These are phyloP conservation scores for Thalassiosira livingstoniorum DNA, from an alignment of 352 stramenopile species.

Conservation along the genomic window DNA sequence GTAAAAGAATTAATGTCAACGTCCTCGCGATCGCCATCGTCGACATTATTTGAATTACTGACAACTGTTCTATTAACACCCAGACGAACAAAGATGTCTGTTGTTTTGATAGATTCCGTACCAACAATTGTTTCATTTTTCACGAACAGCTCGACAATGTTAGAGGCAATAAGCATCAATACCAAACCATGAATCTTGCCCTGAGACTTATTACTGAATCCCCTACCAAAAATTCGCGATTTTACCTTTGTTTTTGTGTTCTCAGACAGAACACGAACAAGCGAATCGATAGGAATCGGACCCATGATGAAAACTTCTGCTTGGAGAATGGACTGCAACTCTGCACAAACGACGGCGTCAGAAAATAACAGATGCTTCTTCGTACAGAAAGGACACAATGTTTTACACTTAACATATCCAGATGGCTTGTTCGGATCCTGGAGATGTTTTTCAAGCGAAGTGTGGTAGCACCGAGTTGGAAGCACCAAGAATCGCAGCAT, in stretches of 20 bases:
- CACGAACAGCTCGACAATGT: background rate
- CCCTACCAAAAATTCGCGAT: background rate
- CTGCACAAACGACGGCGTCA: background rate
- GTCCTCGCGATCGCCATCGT: too few species aligned
- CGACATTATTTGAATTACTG: too few species aligned
- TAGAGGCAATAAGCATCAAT: background rate
- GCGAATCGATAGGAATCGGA: background rate
- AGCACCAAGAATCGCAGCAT: slow-evolving; percentile 4
- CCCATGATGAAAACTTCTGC: background rate
- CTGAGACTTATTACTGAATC: background rate
- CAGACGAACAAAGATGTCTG: background rate
- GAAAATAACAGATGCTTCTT: background rate
- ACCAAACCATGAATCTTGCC: slow-evolving; percentile 9
- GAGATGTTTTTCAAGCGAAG: background rate
- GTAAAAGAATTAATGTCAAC: too few species aligned
- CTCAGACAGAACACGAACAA: background rate
- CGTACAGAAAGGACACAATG: background rate
- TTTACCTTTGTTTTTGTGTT: background rate
- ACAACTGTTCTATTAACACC: too few species aligned
- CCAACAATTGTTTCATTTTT: background rate
- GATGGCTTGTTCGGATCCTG: background rate
- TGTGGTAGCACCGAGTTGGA: slow-evolving; percentile 20
- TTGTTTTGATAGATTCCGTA: background rate
- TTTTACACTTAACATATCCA: background rate
- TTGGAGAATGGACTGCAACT: background rate